phyloP scores from a whole-genome alignment of 768 basidiomycete species.

The Vararia minispora region DNA sequence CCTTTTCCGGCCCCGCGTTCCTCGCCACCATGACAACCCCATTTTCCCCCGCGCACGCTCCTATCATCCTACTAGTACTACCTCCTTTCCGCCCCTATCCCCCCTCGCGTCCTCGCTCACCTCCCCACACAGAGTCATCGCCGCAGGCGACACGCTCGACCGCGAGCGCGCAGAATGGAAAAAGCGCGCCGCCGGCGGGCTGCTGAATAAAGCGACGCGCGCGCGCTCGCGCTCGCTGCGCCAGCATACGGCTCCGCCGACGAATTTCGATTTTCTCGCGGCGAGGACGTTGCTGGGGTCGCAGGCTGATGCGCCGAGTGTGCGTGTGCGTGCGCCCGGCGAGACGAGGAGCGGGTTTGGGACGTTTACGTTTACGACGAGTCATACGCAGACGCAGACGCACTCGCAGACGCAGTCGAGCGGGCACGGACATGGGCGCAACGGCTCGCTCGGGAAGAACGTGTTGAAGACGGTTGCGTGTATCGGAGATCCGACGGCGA shows the following conservation, averaged over 20 bases:
- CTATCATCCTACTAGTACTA: neutral
- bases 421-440: slow-evolving; percentile 23
- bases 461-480: slow-evolving; percentile 24
- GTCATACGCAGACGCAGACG: slow-evolving; percentile 18
- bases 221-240: slow-evolving; percentile 48
- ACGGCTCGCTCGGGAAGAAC: slow-evolving; percentile 27
- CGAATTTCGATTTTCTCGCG: slow-evolving; percentile 46
- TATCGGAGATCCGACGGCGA: slow-evolving; percentile 15
- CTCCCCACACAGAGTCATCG: slow-evolving; percentile 41
- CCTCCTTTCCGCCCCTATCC: neutral
- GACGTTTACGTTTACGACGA: slow-evolving; percentile 15
- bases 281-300: slow-evolving; percentile 57
- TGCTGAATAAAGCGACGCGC: slow-evolving; percentile 54
- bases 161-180: slow-evolving; percentile 60
- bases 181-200: slow-evolving; percentile 45
- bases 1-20: too few relatives aligned
- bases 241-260: slow-evolving; percentile 17
- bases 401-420: slow-evolving; percentile 7
- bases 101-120: too few relatives aligned
- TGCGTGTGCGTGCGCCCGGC: slow-evolving; percentile 17
- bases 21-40: too few relatives aligned
- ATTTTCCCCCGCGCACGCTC: neutral
- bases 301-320: slow-evolving; percentile 42
- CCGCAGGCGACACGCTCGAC: slow-evolving; percentile 50
- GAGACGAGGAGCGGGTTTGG: slow-evolving; percentile 11